Base-by-base conservation (phyloP, 805 yeast genomes). In the Kodamaea kaohsiungensis region DNA sequence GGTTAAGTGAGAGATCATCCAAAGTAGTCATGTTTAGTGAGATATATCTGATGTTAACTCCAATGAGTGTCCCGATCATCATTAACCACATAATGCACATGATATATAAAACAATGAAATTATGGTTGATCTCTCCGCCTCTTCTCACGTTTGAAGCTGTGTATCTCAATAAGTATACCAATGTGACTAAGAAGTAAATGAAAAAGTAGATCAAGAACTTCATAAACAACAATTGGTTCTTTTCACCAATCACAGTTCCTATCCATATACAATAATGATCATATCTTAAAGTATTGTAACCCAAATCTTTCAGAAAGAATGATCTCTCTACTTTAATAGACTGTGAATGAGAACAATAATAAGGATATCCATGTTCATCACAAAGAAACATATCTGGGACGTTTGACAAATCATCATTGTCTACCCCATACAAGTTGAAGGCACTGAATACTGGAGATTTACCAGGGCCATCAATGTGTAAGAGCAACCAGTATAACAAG, bases 261-360 rank as follows among this genome's bases (percentile, higher is more conserved):
- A 93, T 68, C 87, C 90, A 91, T 0, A 83, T 64, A 65, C 98
- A 92, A 62, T 78, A 87, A 66, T 92, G 98, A 68, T 92, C 98
- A 76, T 89, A 87, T 54, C 80, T 76, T 0, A 89, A 84, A 0
- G 91, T 83, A 64, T 96, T 90, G 19, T 68, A 63, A 1, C 77
- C 78, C 51, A 71, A 50, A 48, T 79, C 75, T 2, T 80, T 75
- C 40, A 91, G 86, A 64, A 89, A 97, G 59, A 84, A 93, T 0
- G 88, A 67, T 50, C 97, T 75, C 22, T 83, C 80, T 1, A 86
- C 77, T 63, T 89, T 90, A 30, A 89, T 68, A 4, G 86, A 78
- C 48, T 80, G 73, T 65, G 97, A 89, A 9, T 71, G 67, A 1
- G 87, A 69, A 63, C 97, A 91, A 85, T 89, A 92, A 25, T 75